Base-by-base conservation (phyloP, 2,329 filamentous ascomycete species). In the Phoma herbarum region DNA sequence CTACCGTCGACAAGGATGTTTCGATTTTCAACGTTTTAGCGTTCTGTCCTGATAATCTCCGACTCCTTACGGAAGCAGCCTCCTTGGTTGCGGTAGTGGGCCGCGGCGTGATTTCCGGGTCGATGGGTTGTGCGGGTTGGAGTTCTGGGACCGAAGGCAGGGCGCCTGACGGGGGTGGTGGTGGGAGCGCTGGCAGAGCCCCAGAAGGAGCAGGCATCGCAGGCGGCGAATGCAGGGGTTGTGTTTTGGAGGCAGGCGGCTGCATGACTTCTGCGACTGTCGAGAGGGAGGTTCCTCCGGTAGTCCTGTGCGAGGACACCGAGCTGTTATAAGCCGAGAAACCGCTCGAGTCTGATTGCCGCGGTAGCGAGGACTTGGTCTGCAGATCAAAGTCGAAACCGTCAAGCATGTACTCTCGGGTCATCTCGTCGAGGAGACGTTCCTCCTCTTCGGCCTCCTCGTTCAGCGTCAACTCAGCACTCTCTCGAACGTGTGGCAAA, bases 1-100 rank as follows among this genome's bases (percentile, higher is more conserved):
- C 65, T 26, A 75, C 69, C 11, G 76, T 76, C 49, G 74, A 78
- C 47, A 78, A 64, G 11, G 77, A 79, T 11, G 93, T 97, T 76
- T 97, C 92, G 55, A 98, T 97, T 78, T 93, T 96, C 49, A 98
- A 81, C 70, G 93, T 90, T 74, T 91, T 93, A 14, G 86, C 81
- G 68, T 91, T 92, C 67, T 92, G 89, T 8, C 90, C 91, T 3
- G 93, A 97, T 29, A 96, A 80, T 61, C 93, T 86, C 60, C 93
- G 86, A 67, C 85, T 91, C 52, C 91, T 86, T 50, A 96, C 90
- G 39, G 87, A 74, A 37, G 72, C 60, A 9, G 66, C 61, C 10
- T 75, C 72, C 52, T 73, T 75, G 16, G 61, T 61, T 22, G 63
- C 61, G 31, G 59, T 65, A 25, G 58, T 55, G 18, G 73, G 68